Conservation (phyloP, 2,329 filamentous ascomycete species). For the Paracoccidioides brasiliensis region DNA sequence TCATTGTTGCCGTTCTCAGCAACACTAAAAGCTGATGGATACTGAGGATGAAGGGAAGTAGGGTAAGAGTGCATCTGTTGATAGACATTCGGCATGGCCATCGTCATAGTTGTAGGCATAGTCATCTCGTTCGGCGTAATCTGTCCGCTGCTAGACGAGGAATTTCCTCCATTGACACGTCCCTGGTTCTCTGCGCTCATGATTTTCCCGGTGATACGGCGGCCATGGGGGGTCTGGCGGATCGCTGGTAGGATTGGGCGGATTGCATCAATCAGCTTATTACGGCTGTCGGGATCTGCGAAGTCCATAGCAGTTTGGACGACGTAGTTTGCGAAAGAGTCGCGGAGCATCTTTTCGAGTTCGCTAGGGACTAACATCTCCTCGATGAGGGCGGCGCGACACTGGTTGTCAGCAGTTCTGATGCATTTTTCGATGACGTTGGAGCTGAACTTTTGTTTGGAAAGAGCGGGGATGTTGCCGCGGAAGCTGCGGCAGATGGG, state of each 20-base stretch:
- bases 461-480: constrained; percentile 56
- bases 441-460: constrained; percentile 97
- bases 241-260: constrained; percentile 74
- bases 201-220: constrained; percentile 85
- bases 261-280: constrained; percentile 66
- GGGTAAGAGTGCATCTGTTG: constrained; percentile 18
- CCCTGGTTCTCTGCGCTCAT: constrained; percentile 38
- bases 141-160: constrained; percentile 21
- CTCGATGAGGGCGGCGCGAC: constrained; percentile 68
- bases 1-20: not conserved
- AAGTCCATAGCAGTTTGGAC: constrained; percentile 92
- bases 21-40: constrained; percentile 6
- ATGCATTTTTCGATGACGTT: constrained; percentile 97
- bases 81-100: constrained; percentile 15
- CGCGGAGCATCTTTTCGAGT: constrained; percentile 77
- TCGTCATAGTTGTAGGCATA: no score
- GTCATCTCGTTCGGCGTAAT: constrained; percentile 28
- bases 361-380: constrained; percentile 61
- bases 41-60: constrained; percentile 15
- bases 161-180: constrained; percentile 22
- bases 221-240: constrained; percentile 83
- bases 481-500: constrained; percentile 73
- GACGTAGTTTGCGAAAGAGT: constrained; percentile 95
- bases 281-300: constrained; percentile 58
- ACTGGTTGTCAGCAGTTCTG: constrained; percentile 62